Evolutionary conservation across 1,139 yeast genomes (phyloP).

Genomic region (Meyerozyma elateridarum): DNA sequence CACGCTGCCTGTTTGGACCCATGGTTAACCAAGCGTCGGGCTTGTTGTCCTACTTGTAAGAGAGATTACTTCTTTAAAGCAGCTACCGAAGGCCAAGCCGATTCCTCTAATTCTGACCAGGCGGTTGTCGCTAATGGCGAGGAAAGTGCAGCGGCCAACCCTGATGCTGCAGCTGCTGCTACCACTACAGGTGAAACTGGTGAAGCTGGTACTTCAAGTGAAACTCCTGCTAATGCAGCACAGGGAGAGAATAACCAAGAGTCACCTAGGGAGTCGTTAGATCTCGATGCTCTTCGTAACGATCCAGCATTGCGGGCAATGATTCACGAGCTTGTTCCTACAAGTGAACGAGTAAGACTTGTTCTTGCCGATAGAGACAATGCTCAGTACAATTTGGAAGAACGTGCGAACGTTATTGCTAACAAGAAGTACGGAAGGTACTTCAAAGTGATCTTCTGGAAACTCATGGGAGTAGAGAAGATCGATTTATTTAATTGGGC

Average conservation of each 20-base stretch:
- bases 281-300: conserved; percentile 37
- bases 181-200: conserved; percentile 2
- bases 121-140: no score
- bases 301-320: conserved; percentile 38
- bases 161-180: conserved; percentile 8
- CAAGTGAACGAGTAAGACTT: conserved; percentile 35
- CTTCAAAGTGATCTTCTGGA: conserved; percentile 45
- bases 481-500: conserved; percentile 49
- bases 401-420: conserved; percentile 36
- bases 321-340: conserved; percentile 38
- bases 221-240: not conserved
- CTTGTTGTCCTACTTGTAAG: conserved; percentile 85
- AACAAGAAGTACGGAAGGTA: conserved; percentile 30
- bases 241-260: no score
- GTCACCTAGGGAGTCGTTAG: no score
- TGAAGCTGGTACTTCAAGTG: conserved; percentile 3
- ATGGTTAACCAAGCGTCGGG: conserved; percentile 71
- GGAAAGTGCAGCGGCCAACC: conserved; percentile 7
- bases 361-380: conserved; percentile 27
- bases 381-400: conserved; percentile 34
- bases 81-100: conserved; percentile 8
- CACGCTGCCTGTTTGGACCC: conserved; percentile 79
- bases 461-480: conserved; percentile 47
- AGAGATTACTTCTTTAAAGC: conserved; percentile 56
- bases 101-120: conserved; percentile 4